These are phyloP conservation scores for Eurotiales sp. DNA, from an alignment of 2,329 filamentous ascomycete genomes.

Conservation along the genomic window DNA sequence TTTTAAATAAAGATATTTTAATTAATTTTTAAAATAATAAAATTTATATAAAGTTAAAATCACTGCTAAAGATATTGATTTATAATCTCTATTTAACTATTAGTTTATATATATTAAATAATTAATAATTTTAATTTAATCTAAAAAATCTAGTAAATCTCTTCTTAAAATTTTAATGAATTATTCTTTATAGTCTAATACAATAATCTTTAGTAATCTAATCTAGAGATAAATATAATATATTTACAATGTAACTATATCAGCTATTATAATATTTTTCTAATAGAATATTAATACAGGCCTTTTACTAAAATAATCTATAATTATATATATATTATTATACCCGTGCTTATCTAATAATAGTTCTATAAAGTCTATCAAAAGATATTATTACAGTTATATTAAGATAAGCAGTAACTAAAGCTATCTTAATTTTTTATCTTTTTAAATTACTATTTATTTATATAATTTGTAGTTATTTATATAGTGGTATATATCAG, in stretches of 20 bases:
- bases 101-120: conserved; percentile 4
- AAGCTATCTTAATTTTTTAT: conserved; percentile 10
- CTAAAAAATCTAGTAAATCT: conserved; percentile 4
- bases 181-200: conserved; percentile 11
- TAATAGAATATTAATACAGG: conserved; percentile 8
- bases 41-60: conserved; percentile 7
- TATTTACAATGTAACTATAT: neutral
- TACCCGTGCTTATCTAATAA: neutral
- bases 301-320: conserved; percentile 15
- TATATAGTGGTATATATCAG: neutral
- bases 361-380: conserved; percentile 16
- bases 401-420: conserved; percentile 14
- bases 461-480: neutral
- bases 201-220: conserved; percentile 9
- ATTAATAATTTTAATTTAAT: conserved; percentile 11
- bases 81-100: conserved; percentile 11
- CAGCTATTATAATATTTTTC: conserved; percentile 4
- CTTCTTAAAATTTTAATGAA: conserved; percentile 15
- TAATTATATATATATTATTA: conserved; percentile 8
- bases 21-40: conserved; percentile 1
- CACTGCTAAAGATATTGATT: conserved; percentile 12
- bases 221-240: neutral
- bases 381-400: conserved; percentile 16
- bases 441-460: neutral
- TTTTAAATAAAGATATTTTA: conserved; percentile 1